These are phyloP conservation scores for Trichosporon asahii DNA, from an alignment of 1,284 basidiomycete genomes.

Conservation along the genomic window DNA sequence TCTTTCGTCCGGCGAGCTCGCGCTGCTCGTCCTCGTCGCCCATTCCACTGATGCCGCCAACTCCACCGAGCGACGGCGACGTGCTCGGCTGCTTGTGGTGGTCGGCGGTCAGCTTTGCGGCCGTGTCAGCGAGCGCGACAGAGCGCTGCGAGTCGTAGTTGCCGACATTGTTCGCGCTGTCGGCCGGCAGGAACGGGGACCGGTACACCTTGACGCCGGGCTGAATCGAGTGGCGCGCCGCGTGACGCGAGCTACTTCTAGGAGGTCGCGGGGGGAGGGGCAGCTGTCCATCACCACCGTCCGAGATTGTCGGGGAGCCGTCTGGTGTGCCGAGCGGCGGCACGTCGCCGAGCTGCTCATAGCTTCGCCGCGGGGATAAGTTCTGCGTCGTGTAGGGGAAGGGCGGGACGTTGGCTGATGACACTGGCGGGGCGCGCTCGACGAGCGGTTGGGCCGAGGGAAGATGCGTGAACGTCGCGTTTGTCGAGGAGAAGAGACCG, in stretches of 20 bases:
- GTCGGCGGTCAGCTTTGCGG: slow-evolving; percentile 19
- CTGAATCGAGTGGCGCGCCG: slow-evolving; percentile 29
- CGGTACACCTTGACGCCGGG: slow-evolving; percentile 25
- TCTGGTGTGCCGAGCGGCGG: not conserved
- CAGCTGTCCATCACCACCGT: not conserved
- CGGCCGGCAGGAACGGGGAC: slow-evolving; percentile 31
- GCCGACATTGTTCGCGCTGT: not conserved
- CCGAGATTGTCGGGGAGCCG: not conserved
- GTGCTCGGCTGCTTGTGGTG: slow-evolving; percentile 14
- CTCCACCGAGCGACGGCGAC: slow-evolving; percentile 30
- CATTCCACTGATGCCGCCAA: slow-evolving; percentile 37
- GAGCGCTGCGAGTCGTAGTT: slow-evolving; percentile 3
- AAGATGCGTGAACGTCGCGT: slow-evolving; percentile 14
- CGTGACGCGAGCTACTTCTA: not conserved
- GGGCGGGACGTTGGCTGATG: slow-evolving; percentile 14
- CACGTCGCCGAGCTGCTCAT: not conserved
- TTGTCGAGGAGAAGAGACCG: slow-evolving; percentile 36
- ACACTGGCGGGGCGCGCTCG: slow-evolving; percentile 23
- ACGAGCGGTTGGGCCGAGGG: slow-evolving; percentile 9
- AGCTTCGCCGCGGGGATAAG: slow-evolving; percentile 1
- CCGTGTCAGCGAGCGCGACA: slow-evolving; percentile 19
- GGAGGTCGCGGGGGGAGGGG: not conserved
- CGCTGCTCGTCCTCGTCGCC: slow-evolving; percentile 46
- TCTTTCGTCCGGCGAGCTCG: slow-evolving; percentile 47
- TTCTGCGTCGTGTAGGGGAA: not conserved